These are phyloP conservation scores for Fusarium ramigenum DNA, from an alignment of 2,329 filamentous ascomycete species.

Conservation along the genomic window DNA sequence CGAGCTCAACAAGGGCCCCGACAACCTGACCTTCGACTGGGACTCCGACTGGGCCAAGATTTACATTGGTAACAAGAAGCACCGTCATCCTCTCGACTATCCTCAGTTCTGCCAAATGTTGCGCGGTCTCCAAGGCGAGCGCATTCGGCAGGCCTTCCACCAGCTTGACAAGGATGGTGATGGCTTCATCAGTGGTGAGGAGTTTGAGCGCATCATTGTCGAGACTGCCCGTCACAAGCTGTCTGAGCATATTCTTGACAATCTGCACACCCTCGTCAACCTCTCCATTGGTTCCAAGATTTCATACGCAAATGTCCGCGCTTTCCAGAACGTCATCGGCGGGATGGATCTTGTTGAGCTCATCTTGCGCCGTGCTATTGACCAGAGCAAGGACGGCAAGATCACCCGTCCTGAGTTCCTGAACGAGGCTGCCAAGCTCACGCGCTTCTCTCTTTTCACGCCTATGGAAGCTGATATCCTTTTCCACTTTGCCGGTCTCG, in stretches of 20 bases:
- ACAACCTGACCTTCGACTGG: constrained; percentile 95
- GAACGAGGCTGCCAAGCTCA: constrained; percentile 89
- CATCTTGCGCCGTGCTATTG: constrained; percentile 86
- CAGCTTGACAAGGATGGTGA: constrained; percentile 90
- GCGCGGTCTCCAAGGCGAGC: constrained; percentile 92
- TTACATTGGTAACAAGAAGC: constrained; percentile 89
- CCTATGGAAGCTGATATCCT: constrained; percentile 99
- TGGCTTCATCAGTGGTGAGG: constrained; percentile 93
- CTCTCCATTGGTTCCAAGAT: constrained; percentile 92
- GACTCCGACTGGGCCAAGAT: constrained; percentile 95
- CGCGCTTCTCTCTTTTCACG: constrained; percentile 94
- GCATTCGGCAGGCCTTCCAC: constrained; percentile 94
- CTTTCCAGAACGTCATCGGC: constrained; percentile 97
- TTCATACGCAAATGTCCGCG: constrained; percentile 95
- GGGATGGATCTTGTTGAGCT: constrained; percentile 98
- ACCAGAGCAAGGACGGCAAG: constrained; percentile 86
- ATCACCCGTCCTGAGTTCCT: constrained; percentile 95
- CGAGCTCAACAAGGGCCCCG: constrained; percentile 85
- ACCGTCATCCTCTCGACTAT: constrained; percentile 92
- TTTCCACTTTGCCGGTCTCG: constrained; percentile 96
- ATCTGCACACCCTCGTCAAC: constrained; percentile 93
- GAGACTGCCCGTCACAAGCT: constrained; percentile 96
- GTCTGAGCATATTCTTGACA: constrained; percentile 91
- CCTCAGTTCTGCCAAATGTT: constrained; percentile 98
- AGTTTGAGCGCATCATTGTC: constrained; percentile 96